Conservation (phyloP, 768 basidiomycete species). For the Tulasnella sp. region DNA sequence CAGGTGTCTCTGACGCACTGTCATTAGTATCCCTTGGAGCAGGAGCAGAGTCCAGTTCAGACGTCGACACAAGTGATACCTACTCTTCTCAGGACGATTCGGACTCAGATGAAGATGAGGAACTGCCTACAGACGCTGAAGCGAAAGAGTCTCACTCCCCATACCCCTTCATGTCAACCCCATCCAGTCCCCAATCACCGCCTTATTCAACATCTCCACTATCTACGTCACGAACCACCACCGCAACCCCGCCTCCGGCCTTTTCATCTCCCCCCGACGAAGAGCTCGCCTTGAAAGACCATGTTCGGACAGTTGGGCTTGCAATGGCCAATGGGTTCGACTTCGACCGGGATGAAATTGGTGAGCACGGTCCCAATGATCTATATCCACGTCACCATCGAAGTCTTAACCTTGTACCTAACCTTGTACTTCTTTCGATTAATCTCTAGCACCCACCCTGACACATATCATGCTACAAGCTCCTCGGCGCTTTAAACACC, state of each 20-base stretch:
- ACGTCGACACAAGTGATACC: background rate
- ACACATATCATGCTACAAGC: slow-evolving; percentile 16
- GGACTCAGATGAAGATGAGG: background rate
- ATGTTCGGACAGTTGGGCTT: background rate
- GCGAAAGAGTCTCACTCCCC: background rate
- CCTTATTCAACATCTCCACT: background rate
- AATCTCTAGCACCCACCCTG: slow-evolving; percentile 8
- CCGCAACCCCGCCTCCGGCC: background rate
- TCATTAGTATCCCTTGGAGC: background rate
- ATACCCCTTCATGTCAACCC: background rate
- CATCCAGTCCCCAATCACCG: background rate
- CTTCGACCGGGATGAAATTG: slow-evolving; percentile 9
- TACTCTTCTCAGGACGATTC: background rate
- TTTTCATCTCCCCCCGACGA: background rate
- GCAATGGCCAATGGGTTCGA: slow-evolving; percentile 1
- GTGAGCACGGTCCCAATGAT: background rate
- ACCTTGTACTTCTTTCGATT: no score
- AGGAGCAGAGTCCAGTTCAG: background rate
- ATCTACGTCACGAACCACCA: background rate
- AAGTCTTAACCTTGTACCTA: no score
- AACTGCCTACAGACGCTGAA: background rate
- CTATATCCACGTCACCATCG: no score
- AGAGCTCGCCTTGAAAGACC: background rate
- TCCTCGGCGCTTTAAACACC: slow-evolving; percentile 18
- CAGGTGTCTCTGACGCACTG: slow-evolving; percentile 1